Base-by-base conservation (phyloP, 2,329 filamentous ascomycete genomes). In the Cytospora chrysosperma region DNA sequence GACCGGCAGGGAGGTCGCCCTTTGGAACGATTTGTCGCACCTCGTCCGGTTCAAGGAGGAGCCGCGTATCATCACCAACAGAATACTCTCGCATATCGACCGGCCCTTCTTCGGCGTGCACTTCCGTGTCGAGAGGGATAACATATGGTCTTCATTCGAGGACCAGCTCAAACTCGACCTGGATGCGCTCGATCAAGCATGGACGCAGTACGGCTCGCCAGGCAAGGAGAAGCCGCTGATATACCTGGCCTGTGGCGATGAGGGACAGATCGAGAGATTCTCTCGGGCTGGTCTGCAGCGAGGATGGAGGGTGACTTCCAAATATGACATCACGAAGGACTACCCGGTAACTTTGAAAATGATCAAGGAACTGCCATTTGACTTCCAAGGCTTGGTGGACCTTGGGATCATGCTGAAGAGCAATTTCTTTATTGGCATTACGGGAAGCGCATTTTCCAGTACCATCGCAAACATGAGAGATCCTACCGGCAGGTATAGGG, bases 51-150 rank as follows among this genome's bases (percentile, higher is more conserved):
- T 75, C 67, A 70, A 65, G 32, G 68, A 71, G 13, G 67, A 67
- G 9, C 68, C 71, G 5, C 68, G 74, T 26, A 60, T 53, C n/a
- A 64, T 75, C 27, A 64, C 72, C 4, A 54, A 69, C 47, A 59
- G 65, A 30, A 57, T 76, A 5, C 28, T 71, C n/a, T 32, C 40
- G 10, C 68, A 66, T 6, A 68, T 75, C 13, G 56, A 69, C 6
- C 58, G 69, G 2, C 70, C 71, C 19, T 76, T 70, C 63, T 73
- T 73, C 28, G 74, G 73, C 50, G 72, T 76, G 1, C 75, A 76
- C 68, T 76, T 74, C 68, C 69, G 75, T 56, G 72, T 70, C 50
- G 75, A 76, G 57, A 72, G 70, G 12, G 75, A 76, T 67, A 75
- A 69, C 58, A 76, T 76, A 59, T 76, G 75, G 75, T 71, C 68